A percentile compares a stretch with the other conserved stretches of the same genome.
phyloP scores from a whole-genome alignment of 2,329 filamentous ascomycete genomes.

The Aspergillus latus region DNA sequence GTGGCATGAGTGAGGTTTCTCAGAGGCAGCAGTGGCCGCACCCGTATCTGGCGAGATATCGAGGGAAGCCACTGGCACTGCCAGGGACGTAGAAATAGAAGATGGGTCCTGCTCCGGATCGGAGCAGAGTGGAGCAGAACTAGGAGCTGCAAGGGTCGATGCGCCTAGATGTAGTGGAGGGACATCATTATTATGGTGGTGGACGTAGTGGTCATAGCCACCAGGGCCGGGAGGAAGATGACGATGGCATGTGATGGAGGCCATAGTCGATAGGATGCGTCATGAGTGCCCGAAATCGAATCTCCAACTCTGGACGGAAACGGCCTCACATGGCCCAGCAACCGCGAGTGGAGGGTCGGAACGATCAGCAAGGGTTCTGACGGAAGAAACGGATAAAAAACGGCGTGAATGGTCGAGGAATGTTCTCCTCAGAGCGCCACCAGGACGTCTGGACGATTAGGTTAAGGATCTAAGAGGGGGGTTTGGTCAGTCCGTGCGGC shows the following conservation, averaged over 20 bases:
- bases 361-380: constrained; percentile 17
- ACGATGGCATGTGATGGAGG: constrained; percentile 32
- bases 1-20: constrained; percentile 15
- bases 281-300: constrained; percentile 13
- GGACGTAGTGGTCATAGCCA: constrained; percentile 13
- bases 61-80: constrained; percentile 8
- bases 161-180: constrained; percentile 14
- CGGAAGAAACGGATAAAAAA: constrained; percentile 1
- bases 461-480: constrained; percentile 24
- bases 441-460: constrained; percentile 12
- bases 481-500: constrained; percentile 1
- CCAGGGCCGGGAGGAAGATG: constrained; percentile 19
- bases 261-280: constrained; percentile 10
- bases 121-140: constrained; percentile 11
- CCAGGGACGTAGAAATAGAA: neutral
- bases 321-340: constrained; percentile 20
- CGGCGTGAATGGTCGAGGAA: constrained; percentile 3
- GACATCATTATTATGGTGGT: constrained; percentile 15
- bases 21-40: neutral
- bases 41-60: constrained; percentile 4
- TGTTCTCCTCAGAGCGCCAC: constrained; percentile 7
- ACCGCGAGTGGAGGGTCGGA: constrained; percentile 12
- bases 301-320: constrained; percentile 8
- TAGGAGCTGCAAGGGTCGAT: constrained; percentile 13
- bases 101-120: constrained; percentile 1